Evolutionary conservation across 2,329 filamentous ascomycete species (phyloP).

Genomic region (Botryotinia convoluta): DNA sequence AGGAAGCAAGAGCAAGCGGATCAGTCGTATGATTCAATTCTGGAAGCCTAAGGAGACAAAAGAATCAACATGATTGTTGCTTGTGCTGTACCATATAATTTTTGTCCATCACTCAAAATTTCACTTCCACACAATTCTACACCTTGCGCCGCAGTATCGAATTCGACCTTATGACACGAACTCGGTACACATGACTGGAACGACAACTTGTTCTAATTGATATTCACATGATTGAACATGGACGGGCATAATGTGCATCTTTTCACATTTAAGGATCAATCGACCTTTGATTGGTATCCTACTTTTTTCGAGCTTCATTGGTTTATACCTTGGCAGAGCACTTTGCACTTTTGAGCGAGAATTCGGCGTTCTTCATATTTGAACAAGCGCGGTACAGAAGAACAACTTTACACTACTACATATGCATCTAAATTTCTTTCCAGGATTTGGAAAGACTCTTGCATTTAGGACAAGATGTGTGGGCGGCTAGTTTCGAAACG

Average conservation of each 20-base stretch:
- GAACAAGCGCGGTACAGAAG: conserved; percentile 16
- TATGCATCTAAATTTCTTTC: conserved; percentile 27
- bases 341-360: conserved; percentile 32
- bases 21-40: conserved; percentile 76
- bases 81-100: not conserved
- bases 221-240: conserved; percentile 30
- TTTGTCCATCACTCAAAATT: not conserved
- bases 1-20: conserved; percentile 63
- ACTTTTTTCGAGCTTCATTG: conserved; percentile 23
- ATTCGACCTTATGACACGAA: not conserved
- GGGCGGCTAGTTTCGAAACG: conserved; percentile 16
- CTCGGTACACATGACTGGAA: conserved; percentile 19
- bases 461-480: conserved; percentile 21
- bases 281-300: conserved; percentile 22
- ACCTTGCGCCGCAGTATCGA: not conserved
- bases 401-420: conserved; percentile 21
- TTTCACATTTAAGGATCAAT: conserved; percentile 22
- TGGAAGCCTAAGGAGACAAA: conserved; percentile 54
- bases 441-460: conserved; percentile 22
- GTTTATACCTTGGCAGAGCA: conserved; percentile 23
- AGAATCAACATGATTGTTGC: conserved; percentile 11
- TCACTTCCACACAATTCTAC: not conserved
- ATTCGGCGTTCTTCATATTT: conserved; percentile 21
- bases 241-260: conserved; percentile 34
- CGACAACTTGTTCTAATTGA: conserved; percentile 22